Percentiles rank a stretch among this genome's conserved stretches.
These are phyloP conservation scores for Linnemannia elongata DNA, from an alignment of 192 early-diverging fungal genomes.

Conservation along the genomic window DNA sequence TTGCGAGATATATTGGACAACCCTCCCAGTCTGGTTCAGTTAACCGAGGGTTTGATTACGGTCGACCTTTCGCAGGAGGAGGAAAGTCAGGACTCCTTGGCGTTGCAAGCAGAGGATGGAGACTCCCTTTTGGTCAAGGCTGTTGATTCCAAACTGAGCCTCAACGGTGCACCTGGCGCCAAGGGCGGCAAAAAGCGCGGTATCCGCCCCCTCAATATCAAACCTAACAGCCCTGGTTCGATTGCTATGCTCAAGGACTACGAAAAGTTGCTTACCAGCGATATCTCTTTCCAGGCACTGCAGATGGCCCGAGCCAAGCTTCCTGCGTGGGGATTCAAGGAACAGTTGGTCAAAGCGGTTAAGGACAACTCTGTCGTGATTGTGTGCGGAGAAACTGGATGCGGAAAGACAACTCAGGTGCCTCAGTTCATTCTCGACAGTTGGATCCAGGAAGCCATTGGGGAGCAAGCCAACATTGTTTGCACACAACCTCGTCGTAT, in stretches of 20 bases:
- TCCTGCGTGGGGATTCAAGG: slow-evolving; percentile 73
- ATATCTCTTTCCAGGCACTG: slow-evolving; percentile 46
- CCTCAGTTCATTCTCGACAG: slow-evolving; percentile 89
- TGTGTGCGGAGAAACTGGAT: slow-evolving; percentile 81
- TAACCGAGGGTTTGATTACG: slow-evolving; percentile 55
- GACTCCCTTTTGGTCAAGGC: slow-evolving; percentile 19
- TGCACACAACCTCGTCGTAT: slow-evolving; percentile 95
- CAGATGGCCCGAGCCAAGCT: slow-evolving; percentile 65
- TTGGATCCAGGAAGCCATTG: slow-evolving; percentile 62
- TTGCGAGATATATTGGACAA: slow-evolving; percentile 62
- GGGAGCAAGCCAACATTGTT: slow-evolving; percentile 70
- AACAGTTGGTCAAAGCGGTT: slow-evolving; percentile 71
- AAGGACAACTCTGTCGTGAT: slow-evolving; percentile 70
- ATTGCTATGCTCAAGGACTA: slow-evolving; percentile 44
- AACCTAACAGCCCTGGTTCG: slow-evolving; percentile 50
- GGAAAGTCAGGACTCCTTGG: slow-evolving; percentile 42
- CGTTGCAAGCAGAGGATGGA: neutral
- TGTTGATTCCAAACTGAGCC: slow-evolving; percentile 2
- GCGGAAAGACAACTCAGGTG: slow-evolving; percentile 83
- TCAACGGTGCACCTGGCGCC: neutral
- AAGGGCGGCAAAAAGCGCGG: slow-evolving; percentile 24
- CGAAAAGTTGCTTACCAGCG: slow-evolving; percentile 16
- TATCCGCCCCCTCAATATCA: slow-evolving; percentile 28
- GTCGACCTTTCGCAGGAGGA: slow-evolving; percentile 33
- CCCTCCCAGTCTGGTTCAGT: slow-evolving; percentile 61